Base-by-base conservation (phyloP, 1,284 basidiomycete genomes). In the Hymenochaete sp. region DNA sequence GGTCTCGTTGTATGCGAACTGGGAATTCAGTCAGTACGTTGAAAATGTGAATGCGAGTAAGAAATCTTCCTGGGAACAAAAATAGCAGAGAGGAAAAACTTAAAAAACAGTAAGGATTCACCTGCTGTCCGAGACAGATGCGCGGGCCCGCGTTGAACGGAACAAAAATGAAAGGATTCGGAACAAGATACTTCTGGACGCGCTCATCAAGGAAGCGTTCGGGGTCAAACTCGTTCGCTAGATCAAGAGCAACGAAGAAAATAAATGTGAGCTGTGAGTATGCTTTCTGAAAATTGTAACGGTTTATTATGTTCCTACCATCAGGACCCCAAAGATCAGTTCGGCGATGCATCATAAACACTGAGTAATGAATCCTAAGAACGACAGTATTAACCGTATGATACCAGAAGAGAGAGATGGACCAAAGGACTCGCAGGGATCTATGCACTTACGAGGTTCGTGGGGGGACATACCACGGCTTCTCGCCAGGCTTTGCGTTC, bases 1-100 rank as follows among this genome's bases (percentile, higher is more conserved):
- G 54, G 72, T 70, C 53, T 82, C 78, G 56, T 81, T 79, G 57
- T 80, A 81, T 3, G 81, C 80, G 57, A 80, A 80, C 72, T 81
- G 46, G 16, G 35, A 21, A 9, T 9, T 8, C 35, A 13, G 28
- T 31, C 28, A 31, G 28, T 14, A 31, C 10, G 28, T 10, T 24
- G 11, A 22, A 44, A 16, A n/a, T n/a, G n/a, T n/a, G n/a, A n/a
- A n/a, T n/a, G n/a, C n/a, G n/a, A n/a, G n/a, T n/a, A n/a, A n/a
- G n/a, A n/a, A n/a, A n/a, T n/a, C n/a, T n/a, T n/a, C n/a, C n/a
- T n/a, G n/a, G n/a, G 22, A 29, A 29, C 28, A 29, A 29, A 29
- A 29, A 9, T 18, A 16, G 33, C n/a, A n/a, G n/a, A n/a, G n/a
- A n/a, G n/a, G n/a, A n/a, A n/a, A n/a, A n/a, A n/a, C n/a, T n/a